These are phyloP conservation scores for Fusarium domesticum DNA, from an alignment of 2,329 filamentous ascomycete species.

Conservation along the genomic window DNA sequence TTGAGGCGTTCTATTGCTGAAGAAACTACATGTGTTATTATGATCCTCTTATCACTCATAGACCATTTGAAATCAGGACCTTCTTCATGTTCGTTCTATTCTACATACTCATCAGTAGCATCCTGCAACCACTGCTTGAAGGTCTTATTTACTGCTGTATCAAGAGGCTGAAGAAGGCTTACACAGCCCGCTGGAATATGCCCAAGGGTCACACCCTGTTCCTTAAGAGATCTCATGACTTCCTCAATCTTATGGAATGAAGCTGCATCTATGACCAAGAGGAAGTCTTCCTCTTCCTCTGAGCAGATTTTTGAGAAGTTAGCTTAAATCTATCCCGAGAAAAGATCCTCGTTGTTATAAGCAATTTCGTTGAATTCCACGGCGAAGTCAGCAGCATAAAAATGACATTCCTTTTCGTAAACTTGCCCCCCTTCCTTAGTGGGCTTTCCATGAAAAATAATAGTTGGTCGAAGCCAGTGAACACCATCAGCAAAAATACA, in stretches of 20 bases:
- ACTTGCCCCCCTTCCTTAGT: not conserved
- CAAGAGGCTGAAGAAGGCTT: conserved; percentile 2
- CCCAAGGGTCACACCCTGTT: not conserved
- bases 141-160: conserved; percentile 1
- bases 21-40: conserved; percentile 1
- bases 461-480: not conserved
- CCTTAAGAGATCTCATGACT: not conserved
- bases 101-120: not conserved
- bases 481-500: conserved; percentile 2
- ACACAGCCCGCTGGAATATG: not conserved
- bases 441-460: not conserved
- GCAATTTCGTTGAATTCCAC: conserved; percentile 1
- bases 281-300: too few relatives aligned
- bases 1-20: not conserved
- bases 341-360: conserved; percentile 5
- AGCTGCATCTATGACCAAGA: conserved; percentile 1
- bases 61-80: not conserved
- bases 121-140: conserved; percentile 1
- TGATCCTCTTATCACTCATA: not conserved
- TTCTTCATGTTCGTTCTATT: not conserved
- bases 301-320: too few relatives aligned
- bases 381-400: conserved; percentile 1
- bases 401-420: not conserved
- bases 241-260: conserved; percentile 1
- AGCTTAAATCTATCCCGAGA: not conserved